phyloP scores from a whole-genome alignment of 495 filamentous ascomycete species.

The Stereocaulon alpinum region DNA sequence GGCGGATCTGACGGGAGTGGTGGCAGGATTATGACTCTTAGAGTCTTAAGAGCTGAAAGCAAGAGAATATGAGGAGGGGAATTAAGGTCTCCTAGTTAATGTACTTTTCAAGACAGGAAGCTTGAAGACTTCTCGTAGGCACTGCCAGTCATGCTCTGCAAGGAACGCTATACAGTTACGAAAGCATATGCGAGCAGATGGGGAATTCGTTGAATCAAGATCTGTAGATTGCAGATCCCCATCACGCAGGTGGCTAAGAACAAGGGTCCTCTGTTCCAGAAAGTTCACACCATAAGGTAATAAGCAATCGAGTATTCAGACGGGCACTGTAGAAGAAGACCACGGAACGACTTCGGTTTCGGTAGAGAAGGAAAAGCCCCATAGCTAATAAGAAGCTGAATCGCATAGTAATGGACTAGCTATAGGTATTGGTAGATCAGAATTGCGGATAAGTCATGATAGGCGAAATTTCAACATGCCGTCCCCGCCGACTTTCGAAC shows the following conservation, averaged over 20 bases:
- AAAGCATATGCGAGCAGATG: constrained; percentile 1
- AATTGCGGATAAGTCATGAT: constrained; percentile 1
- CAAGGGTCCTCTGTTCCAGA: not conserved
- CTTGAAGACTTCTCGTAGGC: not conserved
- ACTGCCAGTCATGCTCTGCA: not conserved
- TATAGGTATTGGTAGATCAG: not conserved
- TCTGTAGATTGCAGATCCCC: constrained; percentile 2
- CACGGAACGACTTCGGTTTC: not conserved
- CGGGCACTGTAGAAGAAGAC: not conserved
- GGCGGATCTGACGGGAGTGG: constrained; percentile 6
- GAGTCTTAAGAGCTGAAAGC: constrained; percentile 1
- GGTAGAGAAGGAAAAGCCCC: not conserved
- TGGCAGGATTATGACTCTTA: constrained; percentile 7
- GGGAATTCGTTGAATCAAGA: not conserved
- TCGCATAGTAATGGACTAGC: not conserved
- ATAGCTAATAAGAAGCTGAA: constrained; percentile 1
- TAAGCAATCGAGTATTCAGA: not conserved
- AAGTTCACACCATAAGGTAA: not conserved
- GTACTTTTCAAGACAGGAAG: not conserved
- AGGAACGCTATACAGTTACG: not conserved
- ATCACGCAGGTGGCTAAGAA: not conserved
- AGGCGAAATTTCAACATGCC: constrained; percentile 8
- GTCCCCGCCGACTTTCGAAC: constrained; percentile 10
- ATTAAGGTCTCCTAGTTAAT: not conserved
- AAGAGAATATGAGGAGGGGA: not conserved